Evolutionary conservation across 768 basidiomycete species (phyloP).

Genomic region (Albatrellus ellisii): DNA sequence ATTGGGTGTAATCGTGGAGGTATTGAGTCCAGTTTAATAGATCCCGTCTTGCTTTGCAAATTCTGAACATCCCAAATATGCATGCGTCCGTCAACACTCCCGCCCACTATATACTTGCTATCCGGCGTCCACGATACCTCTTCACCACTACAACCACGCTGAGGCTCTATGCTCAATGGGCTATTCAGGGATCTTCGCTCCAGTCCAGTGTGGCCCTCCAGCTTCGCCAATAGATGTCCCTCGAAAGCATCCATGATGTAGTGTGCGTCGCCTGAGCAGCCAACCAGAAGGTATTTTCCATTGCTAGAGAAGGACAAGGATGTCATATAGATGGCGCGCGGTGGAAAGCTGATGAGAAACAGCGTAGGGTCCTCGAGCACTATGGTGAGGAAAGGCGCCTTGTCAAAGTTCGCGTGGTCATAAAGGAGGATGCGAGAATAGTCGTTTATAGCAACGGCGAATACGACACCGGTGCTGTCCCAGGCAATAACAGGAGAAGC

Average conservation of each 20-base stretch:
- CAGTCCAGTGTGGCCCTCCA: slow-evolving; percentile 76
- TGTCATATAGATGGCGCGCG: slow-evolving; percentile 82
- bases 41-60: slow-evolving; percentile 36
- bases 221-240: slow-evolving; percentile 68
- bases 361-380: slow-evolving; percentile 74
- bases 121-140: slow-evolving; percentile 94
- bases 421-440: slow-evolving; percentile 77
- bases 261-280: slow-evolving; percentile 87
- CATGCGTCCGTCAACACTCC: slow-evolving; percentile 78
- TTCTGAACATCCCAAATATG: slow-evolving; percentile 76
- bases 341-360: slow-evolving; percentile 65
- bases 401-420: slow-evolving; percentile 79
- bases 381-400: slow-evolving; percentile 80
- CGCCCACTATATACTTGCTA: slow-evolving; percentile 79
- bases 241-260: slow-evolving; percentile 90
- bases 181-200: slow-evolving; percentile 46
- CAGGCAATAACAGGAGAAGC: slow-evolving; percentile 72
- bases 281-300: slow-evolving; percentile 81
- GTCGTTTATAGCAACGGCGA: slow-evolving; percentile 76
- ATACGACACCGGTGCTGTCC: slow-evolving; percentile 70
- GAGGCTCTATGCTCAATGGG: slow-evolving; percentile 47
- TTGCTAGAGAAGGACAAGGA: slow-evolving; percentile 84
- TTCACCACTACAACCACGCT: slow-evolving; percentile 78
- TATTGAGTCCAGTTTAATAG: slow-evolving; percentile 39
- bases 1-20: slow-evolving; percentile 40